Percentiles rank a stretch among this genome's conserved stretches.
These are phyloP conservation scores for Ophiostoma tasmaniense DNA, from an alignment of 2,329 filamentous ascomycete species.

Conservation along the genomic window DNA sequence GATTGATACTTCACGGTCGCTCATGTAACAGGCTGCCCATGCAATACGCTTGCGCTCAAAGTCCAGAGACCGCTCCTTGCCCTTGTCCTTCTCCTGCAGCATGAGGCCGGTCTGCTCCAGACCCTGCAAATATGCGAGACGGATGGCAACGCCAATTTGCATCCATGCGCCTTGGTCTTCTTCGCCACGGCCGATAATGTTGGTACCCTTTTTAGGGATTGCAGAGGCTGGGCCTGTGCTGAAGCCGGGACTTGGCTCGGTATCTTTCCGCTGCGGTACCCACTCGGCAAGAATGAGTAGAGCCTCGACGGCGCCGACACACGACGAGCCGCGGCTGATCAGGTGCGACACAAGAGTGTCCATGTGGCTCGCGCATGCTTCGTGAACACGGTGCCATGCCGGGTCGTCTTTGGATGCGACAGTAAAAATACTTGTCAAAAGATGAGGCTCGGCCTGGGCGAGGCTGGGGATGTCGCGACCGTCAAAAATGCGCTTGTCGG, in stretches of 20 bases:
- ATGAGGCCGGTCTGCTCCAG: constrained; percentile 61
- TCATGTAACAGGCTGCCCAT: constrained; percentile 58
- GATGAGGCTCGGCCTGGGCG: constrained; percentile 53
- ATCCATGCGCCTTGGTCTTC: constrained; percentile 71
- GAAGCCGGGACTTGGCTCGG: neutral
- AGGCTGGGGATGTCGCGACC: constrained; percentile 41
- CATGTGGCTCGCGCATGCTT: constrained; percentile 61
- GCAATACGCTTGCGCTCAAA: constrained; percentile 57
- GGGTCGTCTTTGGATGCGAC: constrained; percentile 64
- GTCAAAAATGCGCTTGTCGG: constrained; percentile 51
- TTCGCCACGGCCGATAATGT: constrained; percentile 55
- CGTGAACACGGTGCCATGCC: constrained; percentile 54
- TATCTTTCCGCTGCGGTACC: constrained; percentile 51
- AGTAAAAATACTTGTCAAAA: constrained; percentile 61
- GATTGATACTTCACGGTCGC: constrained; percentile 60
- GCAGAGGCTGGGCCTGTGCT: neutral
- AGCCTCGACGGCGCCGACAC: constrained; percentile 63
- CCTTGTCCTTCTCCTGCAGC: constrained; percentile 36
- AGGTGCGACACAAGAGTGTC: constrained; percentile 58
- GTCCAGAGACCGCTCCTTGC: constrained; percentile 42
- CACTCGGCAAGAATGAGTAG: constrained; percentile 63
- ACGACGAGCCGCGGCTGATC: constrained; percentile 56
- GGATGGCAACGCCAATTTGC: constrained; percentile 62
- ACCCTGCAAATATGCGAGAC: constrained; percentile 61
- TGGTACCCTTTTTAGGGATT: neutral